phyloP scores from a whole-genome alignment of 2,329 filamentous ascomycete genomes.

The Xylariales sp. region DNA sequence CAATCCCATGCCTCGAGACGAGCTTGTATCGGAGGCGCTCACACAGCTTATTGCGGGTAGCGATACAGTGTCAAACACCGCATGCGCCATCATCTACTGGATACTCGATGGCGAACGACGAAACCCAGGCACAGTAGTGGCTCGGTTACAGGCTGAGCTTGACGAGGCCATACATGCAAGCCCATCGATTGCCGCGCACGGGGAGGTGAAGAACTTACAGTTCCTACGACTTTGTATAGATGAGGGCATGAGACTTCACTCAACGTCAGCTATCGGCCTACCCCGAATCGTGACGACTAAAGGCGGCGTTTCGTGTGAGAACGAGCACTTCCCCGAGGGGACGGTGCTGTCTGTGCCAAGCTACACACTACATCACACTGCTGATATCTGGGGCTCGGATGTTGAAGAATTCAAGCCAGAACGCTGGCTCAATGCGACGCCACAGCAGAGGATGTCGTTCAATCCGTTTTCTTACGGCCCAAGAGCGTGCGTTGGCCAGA shows the following conservation, averaged over 20 bases:
- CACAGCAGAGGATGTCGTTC: slow-evolving; percentile 28
- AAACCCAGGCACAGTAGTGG: slow-evolving; percentile 25
- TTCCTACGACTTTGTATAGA: slow-evolving; percentile 35
- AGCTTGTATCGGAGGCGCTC: slow-evolving; percentile 32
- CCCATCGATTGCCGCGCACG: slow-evolving; percentile 25
- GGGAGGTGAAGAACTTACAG: slow-evolving; percentile 31
- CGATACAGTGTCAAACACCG: slow-evolving; percentile 32
- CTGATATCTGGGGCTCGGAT: slow-evolving; percentile 30
- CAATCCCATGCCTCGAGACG: slow-evolving; percentile 25
- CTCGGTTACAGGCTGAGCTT: slow-evolving; percentile 31
- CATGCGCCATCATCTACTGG: slow-evolving; percentile 35
- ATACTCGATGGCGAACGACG: slow-evolving; percentile 34
- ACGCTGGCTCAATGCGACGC: slow-evolving; percentile 29
- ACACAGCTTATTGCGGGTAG: slow-evolving; percentile 34
- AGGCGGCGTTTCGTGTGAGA: slow-evolving; percentile 22
- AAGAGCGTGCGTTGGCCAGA: slow-evolving; percentile 32
- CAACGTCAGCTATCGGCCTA: slow-evolving; percentile 31
- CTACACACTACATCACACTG: slow-evolving; percentile 33
- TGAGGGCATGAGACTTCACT: slow-evolving; percentile 34
- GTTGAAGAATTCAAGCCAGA: slow-evolving; percentile 35
- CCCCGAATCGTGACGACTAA: slow-evolving; percentile 29
- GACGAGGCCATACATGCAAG: slow-evolving; percentile 20
- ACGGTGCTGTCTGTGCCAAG: slow-evolving; percentile 33
- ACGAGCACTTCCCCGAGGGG: slow-evolving; percentile 32
- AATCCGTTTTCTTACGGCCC: slow-evolving; percentile 36